phyloP scores from a whole-genome alignment of 2,329 filamentous ascomycete genomes.

The Incumbomyces delicatus region DNA sequence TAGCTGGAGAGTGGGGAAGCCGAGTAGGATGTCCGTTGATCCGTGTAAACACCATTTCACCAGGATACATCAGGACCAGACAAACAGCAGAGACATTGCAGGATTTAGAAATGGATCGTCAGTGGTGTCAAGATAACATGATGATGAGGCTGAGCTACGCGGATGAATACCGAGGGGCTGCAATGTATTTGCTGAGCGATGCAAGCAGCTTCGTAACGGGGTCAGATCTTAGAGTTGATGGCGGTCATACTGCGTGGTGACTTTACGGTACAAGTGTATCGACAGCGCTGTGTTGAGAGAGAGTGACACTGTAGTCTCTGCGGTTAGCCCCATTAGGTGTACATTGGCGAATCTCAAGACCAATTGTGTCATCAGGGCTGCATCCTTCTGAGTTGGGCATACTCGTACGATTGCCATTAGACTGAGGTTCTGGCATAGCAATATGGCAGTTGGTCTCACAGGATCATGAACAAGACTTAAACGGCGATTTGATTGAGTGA shows the following conservation, averaged over 20 bases:
- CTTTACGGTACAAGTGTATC: too few relatives aligned
- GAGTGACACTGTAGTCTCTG: too few relatives aligned
- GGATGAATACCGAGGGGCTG: conserved; percentile 55
- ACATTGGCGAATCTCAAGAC: too few relatives aligned
- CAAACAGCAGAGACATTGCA: conserved; percentile 8
- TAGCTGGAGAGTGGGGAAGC: conserved; percentile 37
- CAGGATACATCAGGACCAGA: conserved; percentile 26
- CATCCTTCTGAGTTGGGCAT: too few relatives aligned
- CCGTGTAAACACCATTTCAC: conserved; percentile 45
- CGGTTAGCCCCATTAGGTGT: too few relatives aligned
- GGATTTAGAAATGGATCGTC: conserved; percentile 21
- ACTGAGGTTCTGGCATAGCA: too few relatives aligned
- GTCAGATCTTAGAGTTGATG: conserved; percentile 35
- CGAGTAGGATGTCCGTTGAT: conserved; percentile 31
- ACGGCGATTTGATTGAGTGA: too few relatives aligned
- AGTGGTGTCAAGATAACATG: conserved; percentile 83
- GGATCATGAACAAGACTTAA: too few relatives aligned
- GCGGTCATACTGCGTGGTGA: conserved; percentile 18
- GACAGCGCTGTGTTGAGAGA: too few relatives aligned
- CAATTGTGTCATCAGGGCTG: too few relatives aligned
- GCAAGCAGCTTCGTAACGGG: conserved; percentile 48
- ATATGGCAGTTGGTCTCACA: too few relatives aligned
- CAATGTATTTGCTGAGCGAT: conserved; percentile 39
- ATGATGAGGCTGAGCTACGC: conserved; percentile 58
- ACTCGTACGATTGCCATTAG: too few relatives aligned